phyloP scores from a whole-genome alignment of 148 eudicot species.

The Rhododendron kiyosumense region DNA sequence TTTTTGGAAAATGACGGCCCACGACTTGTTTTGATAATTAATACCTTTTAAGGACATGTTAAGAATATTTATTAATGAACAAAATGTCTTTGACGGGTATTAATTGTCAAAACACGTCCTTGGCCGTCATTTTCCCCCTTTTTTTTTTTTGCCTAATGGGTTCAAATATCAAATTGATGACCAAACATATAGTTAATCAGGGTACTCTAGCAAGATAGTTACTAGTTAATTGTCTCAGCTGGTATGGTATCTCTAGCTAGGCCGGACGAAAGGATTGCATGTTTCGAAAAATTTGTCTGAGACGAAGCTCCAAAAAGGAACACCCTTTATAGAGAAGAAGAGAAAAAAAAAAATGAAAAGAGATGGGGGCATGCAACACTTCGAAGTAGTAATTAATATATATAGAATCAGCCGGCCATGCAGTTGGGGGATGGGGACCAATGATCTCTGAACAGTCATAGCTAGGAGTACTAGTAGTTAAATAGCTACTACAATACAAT shows the following conservation, averaged over 20 bases:
- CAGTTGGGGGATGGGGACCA: not conserved
- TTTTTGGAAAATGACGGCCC: too few species aligned
- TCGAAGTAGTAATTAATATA: not conserved
- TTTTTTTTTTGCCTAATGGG: not conserved
- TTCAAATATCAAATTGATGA: not conserved
- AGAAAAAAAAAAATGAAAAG: not conserved
- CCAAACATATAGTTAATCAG: not conserved
- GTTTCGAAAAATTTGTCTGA: not conserved
- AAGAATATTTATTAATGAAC: too few species aligned
- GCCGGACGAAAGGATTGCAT: not conserved
- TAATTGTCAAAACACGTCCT: too few species aligned
- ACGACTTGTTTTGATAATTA: too few species aligned
- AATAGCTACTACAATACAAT: not conserved
- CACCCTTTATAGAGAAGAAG: not conserved
- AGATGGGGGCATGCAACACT: not conserved
- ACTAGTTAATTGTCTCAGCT: not conserved
- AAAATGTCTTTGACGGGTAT: too few species aligned
- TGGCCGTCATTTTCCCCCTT: too few species aligned
- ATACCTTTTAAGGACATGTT: too few species aligned
- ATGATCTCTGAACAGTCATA: not conserved
- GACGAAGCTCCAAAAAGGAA: not conserved
- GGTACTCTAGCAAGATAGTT: not conserved
- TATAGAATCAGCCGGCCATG: not conserved
- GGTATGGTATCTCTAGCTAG: not conserved
- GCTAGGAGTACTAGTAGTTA: not conserved